phyloP scores from a whole-genome alignment of 306 rosid genomes.

The Erythrophleum fordii region DNA sequence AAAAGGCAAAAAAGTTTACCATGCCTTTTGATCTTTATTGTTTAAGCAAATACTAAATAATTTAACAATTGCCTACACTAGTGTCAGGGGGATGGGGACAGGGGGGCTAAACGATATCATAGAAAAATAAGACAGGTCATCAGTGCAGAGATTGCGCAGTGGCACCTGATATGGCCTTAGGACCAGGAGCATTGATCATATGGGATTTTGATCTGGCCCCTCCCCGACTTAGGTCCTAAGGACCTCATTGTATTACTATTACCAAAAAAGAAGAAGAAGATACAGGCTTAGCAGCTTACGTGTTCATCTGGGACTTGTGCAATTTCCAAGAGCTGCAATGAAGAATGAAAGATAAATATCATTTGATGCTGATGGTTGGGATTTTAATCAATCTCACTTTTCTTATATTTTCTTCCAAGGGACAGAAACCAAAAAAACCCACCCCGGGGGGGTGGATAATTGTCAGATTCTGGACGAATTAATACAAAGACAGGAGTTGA shows the following conservation, averaged over 20 bases:
- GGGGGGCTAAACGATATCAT: background rate
- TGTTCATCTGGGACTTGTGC: constrained; percentile 97
- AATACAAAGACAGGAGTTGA: constrained; percentile 17
- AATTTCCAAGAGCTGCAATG: constrained; percentile 92
- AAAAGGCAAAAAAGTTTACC: background rate
- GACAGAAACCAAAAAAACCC: constrained; percentile 13
- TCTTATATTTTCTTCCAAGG: constrained; percentile 13
- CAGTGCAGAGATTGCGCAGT: background rate
- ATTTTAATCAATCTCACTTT: background rate
- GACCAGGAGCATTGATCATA: background rate
- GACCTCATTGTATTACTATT: background rate
- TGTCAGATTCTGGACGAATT: constrained; percentile 3
- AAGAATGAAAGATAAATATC: constrained; percentile 39
- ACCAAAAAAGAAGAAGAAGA: constrained; percentile 8
- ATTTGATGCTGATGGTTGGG: background rate
- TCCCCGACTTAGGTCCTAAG: background rate
- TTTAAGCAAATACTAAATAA: background rate
- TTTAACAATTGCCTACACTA: background rate
- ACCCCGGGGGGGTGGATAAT: background rate
- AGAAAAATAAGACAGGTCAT: background rate
- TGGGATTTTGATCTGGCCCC: background rate
- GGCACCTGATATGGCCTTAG: background rate
- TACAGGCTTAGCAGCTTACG: constrained; percentile 58
- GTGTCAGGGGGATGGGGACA: background rate
- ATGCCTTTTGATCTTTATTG: background rate